These are phyloP conservation scores for Paspalum vaginatum DNA, from an alignment of 176 grass and related monocot species.

Conservation along the genomic window DNA sequence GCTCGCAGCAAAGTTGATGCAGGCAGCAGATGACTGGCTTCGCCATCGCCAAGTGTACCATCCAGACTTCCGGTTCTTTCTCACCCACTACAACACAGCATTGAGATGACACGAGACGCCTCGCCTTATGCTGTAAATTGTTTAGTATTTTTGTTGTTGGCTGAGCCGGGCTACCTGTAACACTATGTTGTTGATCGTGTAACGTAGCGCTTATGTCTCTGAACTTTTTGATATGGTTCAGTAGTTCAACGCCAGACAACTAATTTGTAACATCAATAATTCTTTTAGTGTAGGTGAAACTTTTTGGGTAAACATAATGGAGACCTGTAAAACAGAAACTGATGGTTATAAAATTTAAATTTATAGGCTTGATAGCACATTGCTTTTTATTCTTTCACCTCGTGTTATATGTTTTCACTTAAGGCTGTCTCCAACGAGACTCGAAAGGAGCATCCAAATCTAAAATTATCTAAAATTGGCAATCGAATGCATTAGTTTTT, in stretches of 20 bases:
- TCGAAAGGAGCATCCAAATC: too few relatives aligned
- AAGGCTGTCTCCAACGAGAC: neutral
- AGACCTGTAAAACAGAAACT: constrained; percentile 36
- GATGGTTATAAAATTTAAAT: neutral
- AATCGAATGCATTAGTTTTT: too few relatives aligned
- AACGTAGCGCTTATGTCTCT: neutral
- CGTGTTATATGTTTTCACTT: neutral
- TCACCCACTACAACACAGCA: constrained; percentile 53
- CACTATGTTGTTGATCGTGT: constrained; percentile 32
- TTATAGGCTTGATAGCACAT: neutral
- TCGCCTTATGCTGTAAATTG: constrained; percentile 54
- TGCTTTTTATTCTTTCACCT: neutral
- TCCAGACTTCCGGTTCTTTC: constrained; percentile 81
- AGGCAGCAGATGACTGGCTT: constrained; percentile 71
- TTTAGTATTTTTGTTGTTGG: constrained; percentile 34
- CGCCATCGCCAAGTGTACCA: constrained; percentile 61
- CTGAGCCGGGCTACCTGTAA: constrained; percentile 25
- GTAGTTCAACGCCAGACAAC: constrained; percentile 14
- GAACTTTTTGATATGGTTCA: constrained; percentile 27
- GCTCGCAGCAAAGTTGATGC: constrained; percentile 50
- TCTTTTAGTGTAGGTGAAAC: constrained; percentile 39
- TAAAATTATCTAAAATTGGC: too few relatives aligned
- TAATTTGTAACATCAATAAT: constrained; percentile 41
- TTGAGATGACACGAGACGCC: constrained; percentile 58
- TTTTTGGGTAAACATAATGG: constrained; percentile 31